phyloP scores from a whole-genome alignment of 768 basidiomycete species.

The Lentinula boryana region DNA sequence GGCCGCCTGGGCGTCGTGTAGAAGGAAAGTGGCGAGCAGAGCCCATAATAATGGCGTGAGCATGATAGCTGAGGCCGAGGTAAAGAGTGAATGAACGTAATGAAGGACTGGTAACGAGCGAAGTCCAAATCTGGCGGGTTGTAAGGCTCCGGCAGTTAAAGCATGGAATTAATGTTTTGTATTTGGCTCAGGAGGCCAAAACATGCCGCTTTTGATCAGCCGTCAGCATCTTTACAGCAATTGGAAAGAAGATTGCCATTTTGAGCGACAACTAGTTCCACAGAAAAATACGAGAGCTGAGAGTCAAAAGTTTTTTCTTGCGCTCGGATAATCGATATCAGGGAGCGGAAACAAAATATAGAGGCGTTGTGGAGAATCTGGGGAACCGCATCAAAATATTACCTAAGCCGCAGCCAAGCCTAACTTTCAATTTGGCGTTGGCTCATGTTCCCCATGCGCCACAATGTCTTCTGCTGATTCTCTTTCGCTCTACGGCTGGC shows the following conservation, averaged over 20 bases:
- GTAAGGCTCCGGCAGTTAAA: not conserved
- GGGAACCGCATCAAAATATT: not conserved
- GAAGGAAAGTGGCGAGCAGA: slow-evolving; percentile 12
- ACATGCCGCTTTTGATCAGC: not conserved
- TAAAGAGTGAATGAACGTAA: not conserved
- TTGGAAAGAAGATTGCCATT: not conserved
- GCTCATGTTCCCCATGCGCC: not conserved
- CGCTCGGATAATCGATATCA: not conserved
- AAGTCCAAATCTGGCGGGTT: too few relatives aligned
- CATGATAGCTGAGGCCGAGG: not conserved
- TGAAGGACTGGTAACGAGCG: not conserved
- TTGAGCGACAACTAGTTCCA: not conserved
- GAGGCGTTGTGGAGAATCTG: not conserved
- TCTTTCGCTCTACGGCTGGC: slow-evolving; percentile 60
- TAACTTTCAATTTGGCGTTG: not conserved
- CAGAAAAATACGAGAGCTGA: not conserved
- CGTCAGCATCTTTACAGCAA: not conserved
- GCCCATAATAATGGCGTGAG: slow-evolving; percentile 10
- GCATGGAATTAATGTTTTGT: not conserved
- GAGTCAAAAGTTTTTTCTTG: not conserved
- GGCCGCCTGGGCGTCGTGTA: slow-evolving; percentile 38
- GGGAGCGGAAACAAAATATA: not conserved
- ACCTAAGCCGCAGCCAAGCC: not conserved
- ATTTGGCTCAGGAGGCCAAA: not conserved
- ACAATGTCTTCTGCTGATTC: slow-evolving; percentile 5